Evolutionary conservation across 306 rosid genomes (phyloP).

Genomic region (Gastrolobium villosum): DNA sequence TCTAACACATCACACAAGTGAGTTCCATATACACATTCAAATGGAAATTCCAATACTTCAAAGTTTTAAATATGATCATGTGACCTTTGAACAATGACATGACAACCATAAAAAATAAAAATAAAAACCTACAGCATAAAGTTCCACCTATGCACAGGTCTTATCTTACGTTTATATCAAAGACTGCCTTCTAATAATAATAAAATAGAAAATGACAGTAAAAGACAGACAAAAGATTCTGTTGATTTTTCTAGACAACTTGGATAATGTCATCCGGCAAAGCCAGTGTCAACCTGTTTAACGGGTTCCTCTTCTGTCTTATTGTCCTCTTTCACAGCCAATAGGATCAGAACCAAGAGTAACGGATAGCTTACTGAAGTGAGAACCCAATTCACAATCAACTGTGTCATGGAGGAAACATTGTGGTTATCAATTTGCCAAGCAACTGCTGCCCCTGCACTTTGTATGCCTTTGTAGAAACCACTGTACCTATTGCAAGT

Average conservation of each 20-base stretch:
- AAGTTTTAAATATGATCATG: neutral
- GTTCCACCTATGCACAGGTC: no score
- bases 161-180: no score
- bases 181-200: no score
- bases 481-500: conserved; percentile 72
- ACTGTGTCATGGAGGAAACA: conserved; percentile 65
- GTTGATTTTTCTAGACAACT: conserved; percentile 3
- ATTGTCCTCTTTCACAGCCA: conserved; percentile 76
- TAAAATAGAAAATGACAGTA: conserved; percentile 15
- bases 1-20: neutral
- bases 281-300: conserved; percentile 45
- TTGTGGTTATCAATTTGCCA: conserved; percentile 83
- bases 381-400: conserved; percentile 75
- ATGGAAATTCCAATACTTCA: neutral
- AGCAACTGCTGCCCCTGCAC: conserved; percentile 98
- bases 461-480: conserved; percentile 90
- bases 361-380: conserved; percentile 78
- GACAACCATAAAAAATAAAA: no score
- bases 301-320: conserved; percentile 45
- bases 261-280: conserved; percentile 11
- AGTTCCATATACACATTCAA: conserved; percentile 18
- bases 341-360: conserved; percentile 61
- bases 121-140: no score
- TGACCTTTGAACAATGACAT: neutral
- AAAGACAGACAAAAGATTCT: conserved; percentile 30